Evolutionary conservation across 78 protist species (phyloP).

Genomic region (Acrasis kona): DNA sequence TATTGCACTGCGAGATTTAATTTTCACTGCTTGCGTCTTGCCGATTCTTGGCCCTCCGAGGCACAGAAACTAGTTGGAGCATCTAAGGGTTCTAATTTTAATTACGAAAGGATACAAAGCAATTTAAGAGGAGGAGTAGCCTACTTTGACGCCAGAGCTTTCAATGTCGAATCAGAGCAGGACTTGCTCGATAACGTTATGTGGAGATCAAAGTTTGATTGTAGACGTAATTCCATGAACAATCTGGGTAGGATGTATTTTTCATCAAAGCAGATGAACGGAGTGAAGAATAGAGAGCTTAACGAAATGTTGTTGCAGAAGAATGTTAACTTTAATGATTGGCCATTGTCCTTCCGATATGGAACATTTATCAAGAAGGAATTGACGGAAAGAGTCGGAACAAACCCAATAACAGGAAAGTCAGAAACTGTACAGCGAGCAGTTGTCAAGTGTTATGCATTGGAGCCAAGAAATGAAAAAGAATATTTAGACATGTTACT

Average conservation of each 20-base stretch:
- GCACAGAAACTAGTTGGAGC: too few species aligned
- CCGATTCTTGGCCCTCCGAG: neutral
- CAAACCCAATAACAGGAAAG: neutral
- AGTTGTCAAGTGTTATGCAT: too few species aligned
- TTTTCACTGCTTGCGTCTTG: neutral
- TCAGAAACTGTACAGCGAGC: too few species aligned
- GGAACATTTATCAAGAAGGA: neutral
- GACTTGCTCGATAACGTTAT: neutral
- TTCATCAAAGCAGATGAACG: neutral
- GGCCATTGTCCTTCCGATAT: neutral
- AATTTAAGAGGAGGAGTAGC: neutral
- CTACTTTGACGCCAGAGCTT: neutral
- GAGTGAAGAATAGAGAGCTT: neutral
- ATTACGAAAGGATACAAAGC: neutral
- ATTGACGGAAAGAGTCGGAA: neutral
- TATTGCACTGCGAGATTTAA: slow-evolving; percentile 2
- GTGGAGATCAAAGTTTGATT: neutral
- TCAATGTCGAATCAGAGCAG: neutral
- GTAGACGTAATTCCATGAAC: neutral
- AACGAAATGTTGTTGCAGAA: neutral
- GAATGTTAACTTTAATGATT: neutral
- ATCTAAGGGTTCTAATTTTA: too few species aligned
- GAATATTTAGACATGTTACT: too few species aligned
- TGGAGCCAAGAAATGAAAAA: too few species aligned
- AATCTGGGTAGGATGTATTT: neutral